These are phyloP conservation scores for Phalaenopsis hybrid DNA, from an alignment of 116 monocot genomes.

Conservation along the genomic window DNA sequence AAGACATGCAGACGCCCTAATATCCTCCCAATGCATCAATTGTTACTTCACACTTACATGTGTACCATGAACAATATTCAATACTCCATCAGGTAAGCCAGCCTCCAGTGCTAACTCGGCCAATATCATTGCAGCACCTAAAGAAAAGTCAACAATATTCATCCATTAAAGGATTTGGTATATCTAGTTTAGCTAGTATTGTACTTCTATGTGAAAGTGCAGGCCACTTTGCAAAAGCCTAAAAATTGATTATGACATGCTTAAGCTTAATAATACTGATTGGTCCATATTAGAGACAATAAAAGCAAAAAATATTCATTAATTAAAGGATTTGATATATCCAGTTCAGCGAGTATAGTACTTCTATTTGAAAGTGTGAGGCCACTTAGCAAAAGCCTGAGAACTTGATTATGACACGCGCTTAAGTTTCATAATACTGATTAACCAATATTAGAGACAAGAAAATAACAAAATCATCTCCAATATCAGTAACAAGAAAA, in stretches of 20 bases:
- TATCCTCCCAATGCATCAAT: background rate
- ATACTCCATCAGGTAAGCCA: constrained; percentile 87
- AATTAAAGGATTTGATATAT: too few relatives aligned
- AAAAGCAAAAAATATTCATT: too few relatives aligned
- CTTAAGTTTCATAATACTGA: background rate
- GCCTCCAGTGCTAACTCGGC: constrained; percentile 93
- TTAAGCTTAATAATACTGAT: too few relatives aligned
- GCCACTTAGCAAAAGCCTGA: too few relatives aligned
- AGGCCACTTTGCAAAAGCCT: background rate
- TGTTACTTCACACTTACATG: constrained; percentile 45
- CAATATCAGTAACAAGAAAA: background rate
- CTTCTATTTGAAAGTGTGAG: too few relatives aligned
- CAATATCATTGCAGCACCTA: constrained; percentile 94
- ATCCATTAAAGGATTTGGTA: background rate
- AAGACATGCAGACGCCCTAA: background rate
- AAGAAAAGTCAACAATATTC: constrained; percentile 8
- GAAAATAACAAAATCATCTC: background rate
- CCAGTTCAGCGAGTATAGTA: too few relatives aligned
- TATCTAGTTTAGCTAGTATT: background rate
- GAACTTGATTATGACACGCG: background rate
- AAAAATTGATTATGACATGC: background rate
- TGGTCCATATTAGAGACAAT: too few relatives aligned
- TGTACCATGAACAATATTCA: constrained; percentile 90
- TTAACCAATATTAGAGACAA: background rate
- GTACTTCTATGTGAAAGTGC: background rate